Evolutionary conservation across 768 basidiomycete genomes (phyloP), one percentile per base, ranked within the genome.

Genomic region (Inosperma sp.): DNA sequence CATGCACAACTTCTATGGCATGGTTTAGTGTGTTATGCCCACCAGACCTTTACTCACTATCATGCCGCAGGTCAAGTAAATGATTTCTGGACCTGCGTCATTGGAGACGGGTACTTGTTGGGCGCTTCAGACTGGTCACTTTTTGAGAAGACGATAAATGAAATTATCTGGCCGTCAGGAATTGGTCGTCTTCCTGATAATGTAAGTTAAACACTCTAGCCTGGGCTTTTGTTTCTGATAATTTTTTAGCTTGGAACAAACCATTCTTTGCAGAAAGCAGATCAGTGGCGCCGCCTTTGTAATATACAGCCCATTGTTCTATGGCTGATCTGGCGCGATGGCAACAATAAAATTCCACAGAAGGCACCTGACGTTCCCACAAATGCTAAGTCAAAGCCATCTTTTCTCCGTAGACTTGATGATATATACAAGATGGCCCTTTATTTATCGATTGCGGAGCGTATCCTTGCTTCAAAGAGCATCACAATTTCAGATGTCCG

Each of bases 141-240:
- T 1, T 64, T 68, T 35, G 61, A 68, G 42, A 35, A 52, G 7
- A 22, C 56, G 3, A 56, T 68, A 36, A 67, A 68, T 30, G 6
- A 23, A 16, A 52, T 67, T 40, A 25, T 31, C 25, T 69, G 67
- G 68, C 68, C 64, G 14, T 59, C 58, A 23, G 62, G 65, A 39
- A 62, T 69, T 25, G 64, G 59, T 5, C 41, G 63, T 1, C 53
- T 70, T 0, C 68, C 68, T 7, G 66, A 67, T 30, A 70, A 70
- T 56, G 64, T 68, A 43, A 25, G 65, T 59, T 22, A 6, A 17
- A 8, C 22, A 8, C 17, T 9, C 22, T 48, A 50, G 23, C 31
- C 4, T 45, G 7, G 22, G 4, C 42, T 27, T 25, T 9, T n/a
- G 8, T 41, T 13, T 27, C 23, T 21, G 1, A 34, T 7, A 40